phyloP scores from a whole-genome alignment of 305 asterid species.

The Caryopteris hybrid region DNA sequence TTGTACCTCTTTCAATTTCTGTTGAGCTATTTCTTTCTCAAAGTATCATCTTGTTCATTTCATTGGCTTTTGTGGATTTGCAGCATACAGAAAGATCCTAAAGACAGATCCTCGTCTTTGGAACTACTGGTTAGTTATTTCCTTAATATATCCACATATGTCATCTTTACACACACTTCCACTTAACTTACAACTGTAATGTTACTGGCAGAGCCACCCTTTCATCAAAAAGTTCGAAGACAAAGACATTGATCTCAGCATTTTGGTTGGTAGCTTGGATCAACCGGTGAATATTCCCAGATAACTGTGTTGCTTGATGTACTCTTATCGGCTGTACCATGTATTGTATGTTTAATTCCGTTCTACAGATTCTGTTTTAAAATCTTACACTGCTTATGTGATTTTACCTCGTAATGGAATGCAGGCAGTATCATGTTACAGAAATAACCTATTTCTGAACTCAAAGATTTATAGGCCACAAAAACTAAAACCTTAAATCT shows the following conservation, averaged over 20 bases:
- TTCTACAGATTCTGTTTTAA: background rate
- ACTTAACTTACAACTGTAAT: slow-evolving; percentile 18
- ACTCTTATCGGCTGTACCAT: slow-evolving; percentile 17
- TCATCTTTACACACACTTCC: background rate
- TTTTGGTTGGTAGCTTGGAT: slow-evolving; percentile 78
- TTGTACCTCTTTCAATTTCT: background rate
- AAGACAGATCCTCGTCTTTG: slow-evolving; percentile 68
- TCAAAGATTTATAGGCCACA: no score
- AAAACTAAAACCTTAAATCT: no score
- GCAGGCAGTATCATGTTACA: background rate
- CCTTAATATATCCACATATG: background rate
- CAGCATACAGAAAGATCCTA: slow-evolving; percentile 96
- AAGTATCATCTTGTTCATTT: background rate
- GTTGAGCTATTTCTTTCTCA: background rate
- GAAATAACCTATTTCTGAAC: no score
- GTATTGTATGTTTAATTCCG: slow-evolving; percentile 5
- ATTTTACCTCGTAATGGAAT: background rate
- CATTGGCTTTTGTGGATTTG: slow-evolving; percentile 16
- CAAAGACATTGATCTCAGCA: slow-evolving; percentile 83
- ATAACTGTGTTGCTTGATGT: slow-evolving; percentile 21
- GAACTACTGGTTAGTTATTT: slow-evolving; percentile 73
- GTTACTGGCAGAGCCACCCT: slow-evolving; percentile 62
- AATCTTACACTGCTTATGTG: background rate
- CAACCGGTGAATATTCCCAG: slow-evolving; percentile 68
- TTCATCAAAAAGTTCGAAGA: slow-evolving; percentile 92